Conservation (phyloP, 2,329 filamentous ascomycete species). For the Colletotrichum filicis region DNA sequence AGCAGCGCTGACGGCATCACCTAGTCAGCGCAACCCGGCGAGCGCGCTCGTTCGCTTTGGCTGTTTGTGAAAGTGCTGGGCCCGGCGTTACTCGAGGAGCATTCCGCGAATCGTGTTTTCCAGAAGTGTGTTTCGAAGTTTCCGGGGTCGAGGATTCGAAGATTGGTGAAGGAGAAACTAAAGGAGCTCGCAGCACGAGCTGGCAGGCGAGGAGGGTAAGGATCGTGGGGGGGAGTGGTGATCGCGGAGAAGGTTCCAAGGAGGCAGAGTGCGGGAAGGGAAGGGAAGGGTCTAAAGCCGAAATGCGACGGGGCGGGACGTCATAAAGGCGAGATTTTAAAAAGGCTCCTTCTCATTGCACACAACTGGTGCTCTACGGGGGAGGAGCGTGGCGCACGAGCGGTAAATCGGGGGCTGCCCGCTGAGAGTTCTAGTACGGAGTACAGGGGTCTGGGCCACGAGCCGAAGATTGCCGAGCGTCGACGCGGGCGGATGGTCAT, state of each 20-base stretch:
- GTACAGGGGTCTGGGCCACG: slow-evolving; percentile 33
- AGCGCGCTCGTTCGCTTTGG: slow-evolving; percentile 16
- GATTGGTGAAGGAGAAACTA: not conserved
- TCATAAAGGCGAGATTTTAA: slow-evolving; percentile 35
- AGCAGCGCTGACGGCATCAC: slow-evolving; percentile 67
- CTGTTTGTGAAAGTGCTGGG: not conserved
- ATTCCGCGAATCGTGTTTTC: not conserved
- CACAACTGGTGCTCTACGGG: slow-evolving; percentile 2
- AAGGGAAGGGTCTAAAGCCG: slow-evolving; percentile 30
- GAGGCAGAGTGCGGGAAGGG: slow-evolving; percentile 4
- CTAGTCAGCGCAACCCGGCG: slow-evolving; percentile 36
- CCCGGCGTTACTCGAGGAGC: not conserved
- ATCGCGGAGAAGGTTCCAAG: slow-evolving; percentile 24
- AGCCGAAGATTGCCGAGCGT: slow-evolving; percentile 36
- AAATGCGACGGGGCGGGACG: slow-evolving; percentile 32
- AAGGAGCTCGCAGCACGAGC: not conserved
- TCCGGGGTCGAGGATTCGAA: not conserved
- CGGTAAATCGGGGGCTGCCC: slow-evolving; percentile 13
- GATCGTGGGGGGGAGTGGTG: slow-evolving; percentile 23
- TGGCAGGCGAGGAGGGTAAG: not conserved
- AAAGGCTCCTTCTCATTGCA: slow-evolving; percentile 34
- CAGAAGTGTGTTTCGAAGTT: not conserved
- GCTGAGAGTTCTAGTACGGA: slow-evolving; percentile 24
- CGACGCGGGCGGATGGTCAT: slow-evolving; percentile 23
- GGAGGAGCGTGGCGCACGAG: slow-evolving; percentile 17